A percentile compares a stretch with the other conserved stretches of the same genome.
Conservation (phyloP, 176 grass and related monocot species). For the Oryza glumipatula region DNA sequence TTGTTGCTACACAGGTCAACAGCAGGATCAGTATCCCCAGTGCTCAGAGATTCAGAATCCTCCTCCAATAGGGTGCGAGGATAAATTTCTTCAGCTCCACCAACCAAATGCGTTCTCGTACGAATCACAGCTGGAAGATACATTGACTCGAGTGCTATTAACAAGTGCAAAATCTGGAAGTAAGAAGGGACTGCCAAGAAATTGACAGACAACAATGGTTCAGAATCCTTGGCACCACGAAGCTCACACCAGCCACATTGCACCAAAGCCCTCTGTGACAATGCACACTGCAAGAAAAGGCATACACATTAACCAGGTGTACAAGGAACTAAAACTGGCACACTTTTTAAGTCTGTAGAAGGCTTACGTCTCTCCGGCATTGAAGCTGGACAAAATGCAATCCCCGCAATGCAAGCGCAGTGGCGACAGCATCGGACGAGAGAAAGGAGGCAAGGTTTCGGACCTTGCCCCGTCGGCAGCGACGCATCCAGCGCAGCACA, state of each 20-base stretch:
- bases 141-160: constrained; percentile 51
- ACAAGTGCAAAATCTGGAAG: constrained; percentile 69
- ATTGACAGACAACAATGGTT: constrained; percentile 58
- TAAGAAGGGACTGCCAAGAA: constrained; percentile 72
- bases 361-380: constrained; percentile 48
- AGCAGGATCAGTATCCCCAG: not conserved
- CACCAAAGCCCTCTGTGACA: constrained; percentile 39
- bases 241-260: constrained; percentile 67
- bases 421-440: constrained; percentile 28
- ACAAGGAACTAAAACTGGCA: constrained; percentile 3
- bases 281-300: constrained; percentile 52
- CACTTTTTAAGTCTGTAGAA: constrained; percentile 4
- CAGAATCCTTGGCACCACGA: constrained; percentile 40
- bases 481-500: constrained; percentile 54
- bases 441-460: constrained; percentile 57
- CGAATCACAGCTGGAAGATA: constrained; percentile 56
- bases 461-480: constrained; percentile 33
- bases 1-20: constrained; percentile 6
- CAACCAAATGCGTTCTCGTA: not conserved
- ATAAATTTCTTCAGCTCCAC: constrained; percentile 28
- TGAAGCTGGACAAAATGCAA: constrained; percentile 71
- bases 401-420: constrained; percentile 47
- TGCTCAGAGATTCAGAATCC: constrained; percentile 27
- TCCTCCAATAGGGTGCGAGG: constrained; percentile 18
- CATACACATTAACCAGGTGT: constrained; percentile 9